Base-by-base conservation (phyloP, 305 asterid species). In the Vinca major region DNA sequence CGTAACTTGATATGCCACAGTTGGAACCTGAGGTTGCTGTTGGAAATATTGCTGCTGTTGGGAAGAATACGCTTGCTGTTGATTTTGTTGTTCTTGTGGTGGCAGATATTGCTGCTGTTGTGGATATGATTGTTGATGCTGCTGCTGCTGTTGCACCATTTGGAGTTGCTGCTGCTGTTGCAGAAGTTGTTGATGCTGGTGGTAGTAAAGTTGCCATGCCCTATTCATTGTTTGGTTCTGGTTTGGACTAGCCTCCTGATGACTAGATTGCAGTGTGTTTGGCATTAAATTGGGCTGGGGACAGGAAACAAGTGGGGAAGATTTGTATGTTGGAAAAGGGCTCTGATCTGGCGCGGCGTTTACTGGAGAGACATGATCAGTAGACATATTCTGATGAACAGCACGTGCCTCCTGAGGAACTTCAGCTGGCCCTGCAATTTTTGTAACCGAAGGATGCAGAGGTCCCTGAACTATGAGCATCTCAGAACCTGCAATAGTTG, bases 91-190 rank as follows among this genome's bases (percentile, higher is more conserved):
- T 74, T 72, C 81, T 41, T 74, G 73, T 60, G 11, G 54, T 26
- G 49, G 68, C 68, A 77, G 80, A 65, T 73, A 85, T 79, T 83
- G 90, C 69, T 76, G 87, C 69, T 80, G 93, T 78, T 71, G 86
- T 79, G 70, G 73, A 10, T 78, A 63, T 17, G 33, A 71, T 72
- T 73, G 70, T 61, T 82, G 79, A 65, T 80, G 85, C 81, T 82
- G 89, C 65, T 85, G 81, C 68, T 88, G 85, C 70, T 76, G 85
- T 10, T 81, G 91, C 74, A 85, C 85, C 80, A 82, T 86, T 79
- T 52, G 69, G 36, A 41, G 37, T 21, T 41, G 48, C 63, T 75
- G 79, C 58, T 89, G 91, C 57, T 85, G 79, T 52, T 68, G 79
- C 54, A 48, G 50, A 3, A 52, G 17, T 44, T 64, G 72, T 53